Evolutionary conservation across 768 basidiomycete species (phyloP).

Genomic region (Hypsizygus marmoreus): DNA sequence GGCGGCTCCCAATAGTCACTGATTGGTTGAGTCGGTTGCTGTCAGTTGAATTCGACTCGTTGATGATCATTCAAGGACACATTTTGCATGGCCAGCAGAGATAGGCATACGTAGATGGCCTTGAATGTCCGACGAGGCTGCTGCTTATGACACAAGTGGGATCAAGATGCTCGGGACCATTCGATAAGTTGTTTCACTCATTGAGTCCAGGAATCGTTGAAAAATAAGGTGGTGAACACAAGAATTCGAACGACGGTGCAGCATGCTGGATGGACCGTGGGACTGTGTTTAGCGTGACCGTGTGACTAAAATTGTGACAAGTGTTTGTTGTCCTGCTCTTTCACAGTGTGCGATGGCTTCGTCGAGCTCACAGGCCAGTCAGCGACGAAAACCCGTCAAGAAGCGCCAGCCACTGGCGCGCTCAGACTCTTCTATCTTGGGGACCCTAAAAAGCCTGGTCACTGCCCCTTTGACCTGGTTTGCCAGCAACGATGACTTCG

Average conservation of each 20-base stretch:
- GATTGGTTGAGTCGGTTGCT: not conserved
- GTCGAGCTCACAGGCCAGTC: constrained; percentile 31
- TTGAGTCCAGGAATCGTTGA: too few relatives aligned
- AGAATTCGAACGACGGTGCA: too few relatives aligned
- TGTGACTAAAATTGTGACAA: constrained; percentile 20
- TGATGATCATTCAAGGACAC: too few relatives aligned
- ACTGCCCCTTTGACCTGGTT: constrained; percentile 65
- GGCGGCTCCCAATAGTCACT: not conserved
- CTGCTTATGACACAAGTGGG: too few relatives aligned
- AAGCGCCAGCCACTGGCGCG: constrained; percentile 44
- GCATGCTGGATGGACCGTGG: too few relatives aligned
- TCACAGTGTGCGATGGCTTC: constrained; percentile 36
- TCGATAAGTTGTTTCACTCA: too few relatives aligned
- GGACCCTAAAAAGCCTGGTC: constrained; percentile 66
- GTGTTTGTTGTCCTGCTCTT: constrained; percentile 32
- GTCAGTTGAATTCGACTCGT: too few relatives aligned
- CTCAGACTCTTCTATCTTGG: constrained; percentile 59
- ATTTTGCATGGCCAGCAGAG: too few relatives aligned
- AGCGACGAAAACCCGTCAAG: constrained; percentile 27
- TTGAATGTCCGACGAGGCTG: too few relatives aligned
- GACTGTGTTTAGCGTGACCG: constrained; percentile 8
- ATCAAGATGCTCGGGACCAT: too few relatives aligned
- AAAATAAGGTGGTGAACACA: too few relatives aligned
- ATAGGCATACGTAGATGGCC: too few relatives aligned
- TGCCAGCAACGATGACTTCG: constrained; percentile 48